phyloP scores from a whole-genome alignment of 768 basidiomycete genomes.

The Lenzites betulinus region DNA sequence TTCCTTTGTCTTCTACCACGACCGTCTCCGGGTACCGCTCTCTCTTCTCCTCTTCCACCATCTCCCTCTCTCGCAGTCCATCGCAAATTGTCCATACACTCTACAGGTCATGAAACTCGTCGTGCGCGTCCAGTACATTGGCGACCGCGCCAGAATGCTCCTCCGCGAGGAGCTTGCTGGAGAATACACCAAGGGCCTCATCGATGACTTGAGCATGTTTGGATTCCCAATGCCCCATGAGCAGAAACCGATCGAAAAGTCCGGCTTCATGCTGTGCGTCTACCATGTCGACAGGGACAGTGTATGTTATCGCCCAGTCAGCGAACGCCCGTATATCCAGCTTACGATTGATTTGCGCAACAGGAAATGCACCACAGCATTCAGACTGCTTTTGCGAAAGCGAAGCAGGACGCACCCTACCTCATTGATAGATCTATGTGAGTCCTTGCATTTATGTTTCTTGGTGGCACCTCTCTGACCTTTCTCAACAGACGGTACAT shows the following conservation, averaged over 20 bases:
- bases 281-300: constrained; percentile 18
- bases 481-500: constrained; percentile 13
- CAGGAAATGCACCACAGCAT: constrained; percentile 21
- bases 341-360: too few relatives aligned
- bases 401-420: constrained; percentile 3
- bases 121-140: constrained; percentile 22
- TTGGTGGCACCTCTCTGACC: not conserved
- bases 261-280: constrained; percentile 19
- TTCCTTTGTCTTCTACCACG: constrained; percentile 10
- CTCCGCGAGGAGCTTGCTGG: constrained; percentile 17
- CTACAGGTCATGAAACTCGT: constrained; percentile 19
- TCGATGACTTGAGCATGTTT: constrained; percentile 16
- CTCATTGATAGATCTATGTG: constrained; percentile 18
- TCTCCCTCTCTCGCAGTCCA: not conserved
- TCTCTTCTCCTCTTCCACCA: not conserved
- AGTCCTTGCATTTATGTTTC: not conserved
- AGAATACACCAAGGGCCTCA: constrained; percentile 20
- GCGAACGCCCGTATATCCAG: too few relatives aligned
- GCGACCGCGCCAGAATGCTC: constrained; percentile 20
- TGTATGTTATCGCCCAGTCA: constrained; percentile 9
- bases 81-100: too few relatives aligned
- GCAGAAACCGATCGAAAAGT: constrained; percentile 19
- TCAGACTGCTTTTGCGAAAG: constrained; percentile 15
- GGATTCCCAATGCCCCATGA: constrained; percentile 19
- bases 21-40: constrained; percentile 1